phyloP scores from a whole-genome alignment of 2,329 filamentous ascomycete genomes.

The Esteya vermicola region DNA sequence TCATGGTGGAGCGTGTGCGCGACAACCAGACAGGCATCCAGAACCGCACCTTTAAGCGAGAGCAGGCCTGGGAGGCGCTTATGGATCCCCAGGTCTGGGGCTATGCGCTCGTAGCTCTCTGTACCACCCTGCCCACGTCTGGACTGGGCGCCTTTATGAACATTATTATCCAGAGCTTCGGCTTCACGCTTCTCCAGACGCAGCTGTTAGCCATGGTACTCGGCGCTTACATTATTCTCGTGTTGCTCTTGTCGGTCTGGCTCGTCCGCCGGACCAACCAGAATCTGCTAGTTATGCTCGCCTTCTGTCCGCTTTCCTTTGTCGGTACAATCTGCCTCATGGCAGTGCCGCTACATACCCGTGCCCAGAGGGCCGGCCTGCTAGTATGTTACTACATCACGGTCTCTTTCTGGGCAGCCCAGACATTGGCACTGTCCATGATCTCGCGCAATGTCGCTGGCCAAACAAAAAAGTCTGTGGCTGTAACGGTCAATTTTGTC shows the following conservation, averaged over 20 bases:
- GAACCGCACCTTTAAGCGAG: constrained; percentile 33
- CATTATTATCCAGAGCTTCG: constrained; percentile 58
- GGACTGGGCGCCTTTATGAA: constrained; percentile 61
- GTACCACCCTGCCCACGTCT: constrained; percentile 59
- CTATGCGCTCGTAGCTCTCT: constrained; percentile 51
- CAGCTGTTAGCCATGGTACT: constrained; percentile 65
- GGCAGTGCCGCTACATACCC: constrained; percentile 45
- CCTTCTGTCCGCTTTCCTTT: constrained; percentile 55
- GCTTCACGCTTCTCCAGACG: constrained; percentile 52
- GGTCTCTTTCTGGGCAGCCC: constrained; percentile 63
- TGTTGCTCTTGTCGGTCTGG: constrained; percentile 52
- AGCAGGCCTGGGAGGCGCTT: constrained; percentile 36
- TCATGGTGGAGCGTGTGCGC: constrained; percentile 47
- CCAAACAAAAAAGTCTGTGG: constrained; percentile 58
- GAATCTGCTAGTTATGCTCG: constrained; percentile 51
- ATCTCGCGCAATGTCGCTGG: constrained; percentile 57
- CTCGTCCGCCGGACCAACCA: constrained; percentile 53
- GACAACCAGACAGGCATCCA: constrained; percentile 48
- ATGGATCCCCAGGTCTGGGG: constrained; percentile 53
- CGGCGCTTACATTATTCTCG: constrained; percentile 58
- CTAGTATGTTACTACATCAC: constrained; percentile 62
- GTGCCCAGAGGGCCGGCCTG: constrained; percentile 48
- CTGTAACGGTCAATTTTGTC: constrained; percentile 56
- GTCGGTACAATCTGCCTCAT: constrained; percentile 60
- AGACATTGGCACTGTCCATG: constrained; percentile 52